These are phyloP conservation scores for Elongisporangium anandrum DNA, from an alignment of 352 stramenopile species.

Conservation along the genomic window DNA sequence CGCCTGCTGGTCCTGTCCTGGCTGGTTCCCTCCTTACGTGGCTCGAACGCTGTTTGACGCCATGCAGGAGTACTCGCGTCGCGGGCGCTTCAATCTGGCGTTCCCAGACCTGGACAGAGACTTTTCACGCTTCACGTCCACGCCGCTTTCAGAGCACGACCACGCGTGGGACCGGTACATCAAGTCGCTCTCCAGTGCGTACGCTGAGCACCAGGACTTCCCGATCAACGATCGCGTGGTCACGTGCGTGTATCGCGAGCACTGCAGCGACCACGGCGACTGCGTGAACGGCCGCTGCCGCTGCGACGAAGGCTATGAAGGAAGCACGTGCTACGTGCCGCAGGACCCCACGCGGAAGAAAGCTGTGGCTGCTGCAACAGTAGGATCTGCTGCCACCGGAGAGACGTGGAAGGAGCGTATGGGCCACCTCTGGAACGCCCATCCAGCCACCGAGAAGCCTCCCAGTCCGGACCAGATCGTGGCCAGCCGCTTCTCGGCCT, in stretches of 20 bases:
- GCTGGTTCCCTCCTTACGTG: slow-evolving; percentile 65
- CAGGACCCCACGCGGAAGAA: slow-evolving; percentile 43
- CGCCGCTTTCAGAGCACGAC: slow-evolving; percentile 54
- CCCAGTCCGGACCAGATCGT: not conserved
- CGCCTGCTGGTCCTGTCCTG: slow-evolving; percentile 69
- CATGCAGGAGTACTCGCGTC: slow-evolving; percentile 59
- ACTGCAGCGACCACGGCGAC: slow-evolving; percentile 78
- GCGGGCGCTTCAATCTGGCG: slow-evolving; percentile 63
- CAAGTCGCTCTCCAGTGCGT: slow-evolving; percentile 53
- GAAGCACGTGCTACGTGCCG: slow-evolving; percentile 77
- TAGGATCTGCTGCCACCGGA: slow-evolving; percentile 18
- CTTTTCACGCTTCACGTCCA: slow-evolving; percentile 52
- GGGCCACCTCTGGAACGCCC: slow-evolving; percentile 49
- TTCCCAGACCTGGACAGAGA: slow-evolving; percentile 63
- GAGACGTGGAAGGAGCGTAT: slow-evolving; percentile 64
- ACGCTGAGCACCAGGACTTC: slow-evolving; percentile 37
- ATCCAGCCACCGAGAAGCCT: slow-evolving; percentile 11
- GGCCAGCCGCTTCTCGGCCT: slow-evolving; percentile 16
- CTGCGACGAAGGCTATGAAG: slow-evolving; percentile 73
- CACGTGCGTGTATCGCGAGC: slow-evolving; percentile 69
- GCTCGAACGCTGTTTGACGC: slow-evolving; percentile 48
- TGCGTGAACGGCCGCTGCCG: slow-evolving; percentile 77
- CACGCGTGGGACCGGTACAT: slow-evolving; percentile 69
- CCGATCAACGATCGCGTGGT: slow-evolving; percentile 33
- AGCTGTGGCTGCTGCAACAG: slow-evolving; percentile 4